Evolutionary conservation across 257 asterid genomes (phyloP).

Genomic region (Ligustrum vulgare): DNA sequence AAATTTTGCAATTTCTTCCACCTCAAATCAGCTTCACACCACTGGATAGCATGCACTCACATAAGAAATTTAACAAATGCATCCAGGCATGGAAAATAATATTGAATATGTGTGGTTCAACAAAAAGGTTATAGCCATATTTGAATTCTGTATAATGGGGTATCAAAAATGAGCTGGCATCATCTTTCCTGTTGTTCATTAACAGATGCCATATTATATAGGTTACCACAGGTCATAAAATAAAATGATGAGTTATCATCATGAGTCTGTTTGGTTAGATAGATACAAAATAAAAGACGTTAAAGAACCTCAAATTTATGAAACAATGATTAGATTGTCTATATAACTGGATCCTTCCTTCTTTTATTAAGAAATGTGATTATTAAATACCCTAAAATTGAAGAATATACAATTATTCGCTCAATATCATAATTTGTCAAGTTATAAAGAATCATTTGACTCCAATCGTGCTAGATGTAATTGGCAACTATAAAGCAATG

Average conservation of each 20-base stretch:
- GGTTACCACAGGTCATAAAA: background rate
- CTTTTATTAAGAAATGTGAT: background rate
- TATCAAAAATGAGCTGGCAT: background rate
- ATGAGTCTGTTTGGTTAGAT: background rate
- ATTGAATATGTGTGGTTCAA: background rate
- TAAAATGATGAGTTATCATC: background rate
- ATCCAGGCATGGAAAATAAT: background rate
- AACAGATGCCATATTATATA: background rate
- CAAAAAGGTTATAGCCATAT: background rate
- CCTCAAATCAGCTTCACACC: background rate
- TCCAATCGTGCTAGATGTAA: too few relatives aligned
- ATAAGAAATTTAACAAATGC: background rate
- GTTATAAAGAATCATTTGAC: too few relatives aligned
- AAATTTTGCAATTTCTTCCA: background rate
- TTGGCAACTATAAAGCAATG: too few relatives aligned
- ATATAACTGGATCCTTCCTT: too few relatives aligned
- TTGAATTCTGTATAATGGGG: background rate
- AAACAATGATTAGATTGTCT: background rate
- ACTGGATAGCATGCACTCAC: background rate
- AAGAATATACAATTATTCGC: too few relatives aligned
- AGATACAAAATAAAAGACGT: background rate
- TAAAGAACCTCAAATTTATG: background rate
- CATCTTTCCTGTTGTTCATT: background rate
- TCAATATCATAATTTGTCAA: too few relatives aligned
- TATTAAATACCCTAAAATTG: conserved; percentile 17